Evolutionary conservation across 805 yeast genomes (phyloP).

Genomic region (Barnettozyma botsteinii): DNA sequence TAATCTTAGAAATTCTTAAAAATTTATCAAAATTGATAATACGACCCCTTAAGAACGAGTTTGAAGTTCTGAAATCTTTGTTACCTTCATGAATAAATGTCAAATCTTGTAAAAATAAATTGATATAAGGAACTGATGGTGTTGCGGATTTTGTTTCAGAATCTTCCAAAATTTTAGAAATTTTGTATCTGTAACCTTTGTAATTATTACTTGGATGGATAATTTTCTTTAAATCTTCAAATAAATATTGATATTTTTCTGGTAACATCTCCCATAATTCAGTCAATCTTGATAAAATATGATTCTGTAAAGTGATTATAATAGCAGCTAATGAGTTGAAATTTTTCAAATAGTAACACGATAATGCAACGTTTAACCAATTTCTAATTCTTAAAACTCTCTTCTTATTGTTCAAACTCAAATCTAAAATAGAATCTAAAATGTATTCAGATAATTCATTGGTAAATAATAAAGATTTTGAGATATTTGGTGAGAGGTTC

Average conservation of each 20-base stretch:
- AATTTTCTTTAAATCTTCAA: slow-evolving; percentile 57
- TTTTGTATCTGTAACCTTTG: slow-evolving; percentile 57
- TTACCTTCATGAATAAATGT: slow-evolving; percentile 84
- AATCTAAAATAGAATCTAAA: slow-evolving; percentile 59
- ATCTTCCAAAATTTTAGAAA: slow-evolving; percentile 47
- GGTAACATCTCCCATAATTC: slow-evolving; percentile 54
- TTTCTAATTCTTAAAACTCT: slow-evolving; percentile 52
- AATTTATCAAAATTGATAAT: slow-evolving; percentile 72
- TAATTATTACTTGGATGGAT: slow-evolving; percentile 75
- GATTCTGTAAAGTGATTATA: slow-evolving; percentile 70
- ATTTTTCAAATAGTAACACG: slow-evolving; percentile 67
- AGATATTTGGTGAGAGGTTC: slow-evolving; percentile 57
- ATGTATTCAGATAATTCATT: slow-evolving; percentile 69
- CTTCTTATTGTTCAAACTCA: slow-evolving; percentile 39
- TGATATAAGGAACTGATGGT: slow-evolving; percentile 73
- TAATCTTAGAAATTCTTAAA: slow-evolving; percentile 56
- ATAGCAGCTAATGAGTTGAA: slow-evolving; percentile 77
- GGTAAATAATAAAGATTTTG: slow-evolving; percentile 58
- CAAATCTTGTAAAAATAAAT: slow-evolving; percentile 69
- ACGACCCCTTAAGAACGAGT: slow-evolving; percentile 39
- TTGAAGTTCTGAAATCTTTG: slow-evolving; percentile 57
- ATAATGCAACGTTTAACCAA: slow-evolving; percentile 71
- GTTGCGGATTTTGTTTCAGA: slow-evolving; percentile 34
- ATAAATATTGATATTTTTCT: slow-evolving; percentile 55
- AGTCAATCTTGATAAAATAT: slow-evolving; percentile 57